phyloP scores from a whole-genome alignment of 2,329 filamentous ascomycete genomes.

The Penicillium carneum region DNA sequence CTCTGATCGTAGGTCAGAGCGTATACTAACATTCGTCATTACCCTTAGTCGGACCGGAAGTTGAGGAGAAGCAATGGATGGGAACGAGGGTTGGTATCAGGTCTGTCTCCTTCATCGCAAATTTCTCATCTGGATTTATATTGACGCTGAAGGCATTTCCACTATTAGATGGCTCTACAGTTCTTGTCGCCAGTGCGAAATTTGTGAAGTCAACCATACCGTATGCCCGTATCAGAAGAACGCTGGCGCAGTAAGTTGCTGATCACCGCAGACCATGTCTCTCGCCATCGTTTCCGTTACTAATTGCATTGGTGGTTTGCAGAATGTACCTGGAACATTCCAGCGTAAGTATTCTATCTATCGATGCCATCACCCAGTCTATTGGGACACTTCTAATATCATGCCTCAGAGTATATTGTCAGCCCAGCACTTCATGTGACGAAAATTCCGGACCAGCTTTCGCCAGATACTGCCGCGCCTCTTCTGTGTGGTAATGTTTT shows the following conservation, averaged over 20 bases:
- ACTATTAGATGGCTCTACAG: constrained; percentile 48
- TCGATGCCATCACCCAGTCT: not conserved
- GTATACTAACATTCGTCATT: not conserved
- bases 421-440: constrained; percentile 48
- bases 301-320: not conserved
- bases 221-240: constrained; percentile 51
- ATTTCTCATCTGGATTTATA: not conserved
- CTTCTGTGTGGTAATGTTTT: constrained; percentile 47
- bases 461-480: constrained; percentile 46
- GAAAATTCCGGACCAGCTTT: constrained; percentile 44
- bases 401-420: constrained; percentile 44
- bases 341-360: constrained; percentile 37
- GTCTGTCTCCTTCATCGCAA: constrained; percentile 29
- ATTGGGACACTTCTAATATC: not conserved
- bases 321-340: constrained; percentile 51
- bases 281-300: not conserved
- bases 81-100: constrained; percentile 44
- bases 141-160: not conserved
- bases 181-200: constrained; percentile 49
- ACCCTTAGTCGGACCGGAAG: constrained; percentile 36
- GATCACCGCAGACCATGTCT: constrained; percentile 1
- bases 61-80: constrained; percentile 42
- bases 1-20: not conserved
- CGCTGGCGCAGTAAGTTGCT: constrained; percentile 44
- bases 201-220: constrained; percentile 49